These are phyloP conservation scores for Spizellomyces sp. DNA, from an alignment of 192 early-diverging fungal genomes.

Conservation along the genomic window DNA sequence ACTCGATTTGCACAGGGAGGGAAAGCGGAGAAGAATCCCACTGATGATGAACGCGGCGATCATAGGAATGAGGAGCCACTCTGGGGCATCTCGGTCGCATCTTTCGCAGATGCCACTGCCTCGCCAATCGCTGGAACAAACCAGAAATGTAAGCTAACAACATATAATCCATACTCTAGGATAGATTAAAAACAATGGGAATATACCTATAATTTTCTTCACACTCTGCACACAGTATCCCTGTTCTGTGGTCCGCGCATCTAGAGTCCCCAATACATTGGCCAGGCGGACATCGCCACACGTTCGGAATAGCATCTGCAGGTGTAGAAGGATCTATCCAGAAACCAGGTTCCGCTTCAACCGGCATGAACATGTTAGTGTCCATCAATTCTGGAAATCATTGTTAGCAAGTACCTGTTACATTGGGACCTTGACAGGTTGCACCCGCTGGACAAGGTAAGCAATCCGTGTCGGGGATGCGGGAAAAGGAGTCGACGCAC, in stretches of 20 bases:
- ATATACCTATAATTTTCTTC: constrained; percentile 19
- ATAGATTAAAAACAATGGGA: background rate
- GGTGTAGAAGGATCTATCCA: constrained; percentile 16
- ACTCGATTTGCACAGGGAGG: constrained; percentile 18
- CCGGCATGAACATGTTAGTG: background rate
- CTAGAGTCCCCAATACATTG: constrained; percentile 13
- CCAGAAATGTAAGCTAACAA: background rate
- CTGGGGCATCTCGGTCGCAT: constrained; percentile 16
- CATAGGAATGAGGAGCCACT: constrained; percentile 20
- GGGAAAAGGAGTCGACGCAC: constrained; percentile 15
- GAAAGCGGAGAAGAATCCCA: constrained; percentile 16
- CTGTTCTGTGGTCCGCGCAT: constrained; percentile 17
- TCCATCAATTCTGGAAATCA: background rate
- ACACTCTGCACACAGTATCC: constrained; percentile 23
- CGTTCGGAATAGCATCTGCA: constrained; percentile 1
- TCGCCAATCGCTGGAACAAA: constrained; percentile 20
- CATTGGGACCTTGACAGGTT: constrained; percentile 16
- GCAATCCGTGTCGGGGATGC: constrained; percentile 14
- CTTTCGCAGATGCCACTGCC: constrained; percentile 21
- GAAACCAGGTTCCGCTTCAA: constrained; percentile 17
- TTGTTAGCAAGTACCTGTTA: constrained; percentile 14
- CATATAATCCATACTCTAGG: background rate
- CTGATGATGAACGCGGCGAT: constrained; percentile 1
- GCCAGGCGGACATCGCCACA: constrained; percentile 24
- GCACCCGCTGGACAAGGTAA: constrained; percentile 23